Conservation (phyloP, 768 basidiomycete species). For the Kwoniella dendrophila region DNA sequence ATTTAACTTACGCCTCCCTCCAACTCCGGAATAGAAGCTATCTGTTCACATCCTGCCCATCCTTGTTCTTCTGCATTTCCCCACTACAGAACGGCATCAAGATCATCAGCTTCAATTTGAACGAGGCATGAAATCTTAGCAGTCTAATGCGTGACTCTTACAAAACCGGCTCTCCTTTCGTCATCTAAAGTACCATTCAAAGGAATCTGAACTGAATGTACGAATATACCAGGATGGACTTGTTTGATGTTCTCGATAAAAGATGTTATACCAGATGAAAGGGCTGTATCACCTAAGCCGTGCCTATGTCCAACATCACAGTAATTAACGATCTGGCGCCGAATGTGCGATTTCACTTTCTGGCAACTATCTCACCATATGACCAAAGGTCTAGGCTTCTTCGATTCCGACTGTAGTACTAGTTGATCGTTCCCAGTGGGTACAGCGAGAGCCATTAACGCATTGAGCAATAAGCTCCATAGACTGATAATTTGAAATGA, state of each 20-base stretch:
- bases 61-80: constrained; percentile 55
- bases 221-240: constrained; percentile 51
- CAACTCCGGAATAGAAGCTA: constrained; percentile 50
- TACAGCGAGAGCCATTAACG: no score
- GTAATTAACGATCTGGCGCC: no score
- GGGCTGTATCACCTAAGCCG: constrained; percentile 58
- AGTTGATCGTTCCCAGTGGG: not conserved
- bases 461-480: no score
- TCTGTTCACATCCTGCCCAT: constrained; percentile 46
- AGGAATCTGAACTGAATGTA: constrained; percentile 54
- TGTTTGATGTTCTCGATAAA: constrained; percentile 53
- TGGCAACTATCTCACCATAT: no score
- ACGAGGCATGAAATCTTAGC: not conserved
- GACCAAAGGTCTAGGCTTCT: no score
- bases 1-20: constrained; percentile 32
- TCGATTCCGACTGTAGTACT: not conserved
- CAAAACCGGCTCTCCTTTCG: constrained; percentile 56
- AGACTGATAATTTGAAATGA: no score
- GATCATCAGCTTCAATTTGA: constrained; percentile 3
- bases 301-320: constrained; percentile 52
- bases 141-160: constrained; percentile 10
- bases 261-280: constrained; percentile 50
- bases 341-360: no score
- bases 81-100: constrained; percentile 47
- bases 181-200: constrained; percentile 44